Percentiles rank a stretch among this genome's conserved stretches.
Conservation (phyloP, 495 filamentous ascomycete species). For the Rhypophila decipiens region DNA sequence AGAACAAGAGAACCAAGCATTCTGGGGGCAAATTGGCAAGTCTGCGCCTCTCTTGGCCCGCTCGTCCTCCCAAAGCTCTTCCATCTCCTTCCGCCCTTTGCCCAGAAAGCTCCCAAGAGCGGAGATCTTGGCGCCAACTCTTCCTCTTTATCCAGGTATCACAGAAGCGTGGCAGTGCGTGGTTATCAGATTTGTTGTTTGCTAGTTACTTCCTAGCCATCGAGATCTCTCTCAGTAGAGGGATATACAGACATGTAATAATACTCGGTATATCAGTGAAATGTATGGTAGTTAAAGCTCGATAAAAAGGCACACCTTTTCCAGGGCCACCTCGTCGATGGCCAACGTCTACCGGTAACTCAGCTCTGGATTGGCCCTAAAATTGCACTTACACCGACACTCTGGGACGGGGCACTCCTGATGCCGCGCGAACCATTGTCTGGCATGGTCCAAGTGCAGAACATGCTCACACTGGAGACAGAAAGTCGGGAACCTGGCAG, state of each 20-base stretch:
- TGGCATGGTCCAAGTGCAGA: slow-evolving; percentile 80
- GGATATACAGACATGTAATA: not conserved
- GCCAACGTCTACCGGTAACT: slow-evolving; percentile 32
- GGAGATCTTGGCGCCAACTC: slow-evolving; percentile 5
- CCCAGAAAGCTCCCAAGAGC: slow-evolving; percentile 1
- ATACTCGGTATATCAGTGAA: no score
- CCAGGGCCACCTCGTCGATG: no score
- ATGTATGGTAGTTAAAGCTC: not conserved
- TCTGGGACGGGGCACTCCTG: slow-evolving; percentile 82
- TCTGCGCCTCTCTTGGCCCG: slow-evolving; percentile 1
- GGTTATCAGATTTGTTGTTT: not conserved
- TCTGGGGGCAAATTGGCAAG: not conserved
- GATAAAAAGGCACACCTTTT: not conserved
- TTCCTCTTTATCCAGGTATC: not conserved
- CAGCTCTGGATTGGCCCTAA: slow-evolving; percentile 41
- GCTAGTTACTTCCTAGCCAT: not conserved
- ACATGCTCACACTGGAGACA: slow-evolving; percentile 88
- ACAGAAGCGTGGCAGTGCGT: not conserved
- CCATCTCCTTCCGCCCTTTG: not conserved
- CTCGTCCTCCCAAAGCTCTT: not conserved
- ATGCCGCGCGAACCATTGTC: slow-evolving; percentile 79
- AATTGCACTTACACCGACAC: slow-evolving; percentile 77
- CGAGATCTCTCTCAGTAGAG: not conserved
- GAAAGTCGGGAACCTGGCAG: slow-evolving; percentile 60
- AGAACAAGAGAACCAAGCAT: no score